phyloP scores from a whole-genome alignment of 1,139 yeast genomes.

The Protomyces inundatus region DNA sequence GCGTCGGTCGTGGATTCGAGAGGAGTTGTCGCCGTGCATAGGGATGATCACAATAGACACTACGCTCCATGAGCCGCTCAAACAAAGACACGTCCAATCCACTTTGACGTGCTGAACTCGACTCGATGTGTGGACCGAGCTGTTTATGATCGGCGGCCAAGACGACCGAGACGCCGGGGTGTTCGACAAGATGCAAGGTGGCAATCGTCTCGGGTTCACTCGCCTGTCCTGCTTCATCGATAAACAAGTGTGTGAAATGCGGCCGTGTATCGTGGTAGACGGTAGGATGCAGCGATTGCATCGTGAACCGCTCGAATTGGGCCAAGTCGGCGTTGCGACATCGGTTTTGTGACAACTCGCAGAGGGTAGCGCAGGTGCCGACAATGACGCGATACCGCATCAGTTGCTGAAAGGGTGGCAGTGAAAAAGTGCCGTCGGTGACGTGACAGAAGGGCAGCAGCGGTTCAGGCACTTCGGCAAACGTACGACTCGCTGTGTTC shows the following conservation, averaged over 20 bases:
- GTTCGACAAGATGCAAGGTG: conserved; percentile 26
- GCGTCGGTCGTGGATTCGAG: conserved; percentile 8
- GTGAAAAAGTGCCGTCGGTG: conserved; percentile 26
- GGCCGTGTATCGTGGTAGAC: conserved; percentile 1
- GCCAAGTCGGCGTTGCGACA: conserved; percentile 28
- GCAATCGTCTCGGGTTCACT: conserved; percentile 31
- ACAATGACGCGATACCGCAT: conserved; percentile 29
- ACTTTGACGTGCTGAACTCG: conserved; percentile 17
- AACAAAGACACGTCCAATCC: conserved; percentile 30
- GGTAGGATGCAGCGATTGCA: conserved; percentile 11
- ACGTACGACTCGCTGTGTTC: conserved; percentile 26
- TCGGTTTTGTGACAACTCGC: conserved; percentile 25
- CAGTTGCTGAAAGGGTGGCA: conserved; percentile 28
- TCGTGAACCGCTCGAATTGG: conserved; percentile 20
- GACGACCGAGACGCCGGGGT: conserved; percentile 27
- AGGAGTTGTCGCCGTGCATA: conserved; percentile 27
- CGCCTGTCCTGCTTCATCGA: conserved; percentile 33
- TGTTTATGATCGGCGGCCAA: conserved; percentile 33
- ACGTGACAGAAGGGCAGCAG: conserved; percentile 29
- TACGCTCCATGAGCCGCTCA: conserved; percentile 30
- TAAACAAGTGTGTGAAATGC: conserved; percentile 31
- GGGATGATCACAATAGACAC: conserved; percentile 30
- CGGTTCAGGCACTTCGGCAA: conserved; percentile 31
- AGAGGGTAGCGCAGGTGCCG: conserved; percentile 30
- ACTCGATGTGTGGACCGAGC: conserved; percentile 31